These are phyloP conservation scores for Candida sanyaensis DNA, from an alignment of 1,139 yeast genomes.

Conservation along the genomic window DNA sequence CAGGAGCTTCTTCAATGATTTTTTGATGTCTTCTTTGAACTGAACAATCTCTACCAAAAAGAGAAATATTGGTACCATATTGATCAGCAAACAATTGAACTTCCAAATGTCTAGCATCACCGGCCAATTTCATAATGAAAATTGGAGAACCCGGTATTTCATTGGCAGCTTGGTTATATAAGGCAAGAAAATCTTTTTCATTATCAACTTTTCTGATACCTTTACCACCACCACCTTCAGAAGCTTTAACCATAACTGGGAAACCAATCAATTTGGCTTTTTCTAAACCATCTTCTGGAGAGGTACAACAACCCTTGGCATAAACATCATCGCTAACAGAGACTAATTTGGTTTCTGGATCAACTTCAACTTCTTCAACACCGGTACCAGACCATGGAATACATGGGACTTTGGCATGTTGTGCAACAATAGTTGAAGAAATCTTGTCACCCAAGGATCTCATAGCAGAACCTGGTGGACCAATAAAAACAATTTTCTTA, in stretches of 20 bases:
- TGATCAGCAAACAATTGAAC: slow-evolving; percentile 95
- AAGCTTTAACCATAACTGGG: slow-evolving; percentile 95
- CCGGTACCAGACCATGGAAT: slow-evolving; percentile 99
- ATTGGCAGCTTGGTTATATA: slow-evolving; percentile 87
- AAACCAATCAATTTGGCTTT: slow-evolving; percentile 88
- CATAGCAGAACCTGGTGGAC: slow-evolving; percentile 99
- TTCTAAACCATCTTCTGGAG: slow-evolving; percentile 84
- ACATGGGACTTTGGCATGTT: slow-evolving; percentile 96
- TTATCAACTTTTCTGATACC: slow-evolving; percentile 92
- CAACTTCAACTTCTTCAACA: slow-evolving; percentile 76
- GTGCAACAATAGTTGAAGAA: slow-evolving; percentile 96
- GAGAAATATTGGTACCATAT: slow-evolving; percentile 90
- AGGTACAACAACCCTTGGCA: slow-evolving; percentile 80
- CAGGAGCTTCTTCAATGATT: slow-evolving; percentile 96
- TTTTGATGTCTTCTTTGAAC: slow-evolving; percentile 98
- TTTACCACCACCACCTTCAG: slow-evolving; percentile 99
- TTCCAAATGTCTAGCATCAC: slow-evolving; percentile 93
- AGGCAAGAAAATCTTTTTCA: slow-evolving; percentile 67
- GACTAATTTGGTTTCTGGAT: slow-evolving; percentile 70
- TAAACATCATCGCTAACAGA: slow-evolving; percentile 85
- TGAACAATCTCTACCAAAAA: slow-evolving; percentile 96
- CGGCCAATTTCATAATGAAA: slow-evolving; percentile 92
- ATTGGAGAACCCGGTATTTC: slow-evolving; percentile 97
- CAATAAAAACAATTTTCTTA: slow-evolving; percentile 86
- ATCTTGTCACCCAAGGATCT: slow-evolving; percentile 98